phyloP scores from a whole-genome alignment of 441 rosid species.

The Biscutella auriculata region DNA sequence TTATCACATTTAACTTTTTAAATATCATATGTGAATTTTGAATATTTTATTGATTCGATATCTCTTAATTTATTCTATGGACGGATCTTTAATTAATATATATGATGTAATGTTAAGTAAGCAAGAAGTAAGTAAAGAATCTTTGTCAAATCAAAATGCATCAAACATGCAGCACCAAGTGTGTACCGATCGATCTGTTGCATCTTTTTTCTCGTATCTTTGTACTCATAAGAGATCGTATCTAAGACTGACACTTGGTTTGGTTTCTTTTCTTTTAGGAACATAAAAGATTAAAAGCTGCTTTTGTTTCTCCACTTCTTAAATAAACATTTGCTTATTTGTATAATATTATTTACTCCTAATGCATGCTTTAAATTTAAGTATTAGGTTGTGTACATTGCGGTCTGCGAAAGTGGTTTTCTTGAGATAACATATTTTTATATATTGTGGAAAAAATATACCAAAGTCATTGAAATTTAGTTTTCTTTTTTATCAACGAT shows the following conservation, averaged over 20 bases:
- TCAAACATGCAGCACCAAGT: slow-evolving; percentile 15
- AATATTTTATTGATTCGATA: too few species aligned
- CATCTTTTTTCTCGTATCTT: slow-evolving; percentile 16
- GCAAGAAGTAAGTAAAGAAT: slow-evolving; percentile 17
- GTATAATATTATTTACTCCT: too few species aligned
- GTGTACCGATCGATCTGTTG: slow-evolving; percentile 17
- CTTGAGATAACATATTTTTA: too few species aligned
- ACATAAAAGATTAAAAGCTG: slow-evolving; percentile 17
- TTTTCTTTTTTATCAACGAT: too few species aligned
- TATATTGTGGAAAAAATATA: too few species aligned
- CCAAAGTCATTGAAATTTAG: too few species aligned
- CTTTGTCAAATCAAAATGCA: slow-evolving; percentile 24
- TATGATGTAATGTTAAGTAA: slow-evolving; percentile 12
- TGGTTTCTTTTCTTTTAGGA: slow-evolving; percentile 10
- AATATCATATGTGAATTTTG: too few species aligned
- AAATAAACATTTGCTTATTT: neutral
- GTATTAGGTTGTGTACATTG: too few species aligned
- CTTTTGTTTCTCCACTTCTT: slow-evolving; percentile 20
- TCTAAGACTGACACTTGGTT: slow-evolving; percentile 25
- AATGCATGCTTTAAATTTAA: too few species aligned
- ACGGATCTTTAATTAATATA: neutral
- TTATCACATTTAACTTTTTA: too few species aligned
- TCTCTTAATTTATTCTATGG: too few species aligned
- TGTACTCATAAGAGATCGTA: slow-evolving; percentile 19
- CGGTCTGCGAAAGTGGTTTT: too few species aligned